Conservation (phyloP, 345 rosid genomes). For the Firmiana major region DNA sequence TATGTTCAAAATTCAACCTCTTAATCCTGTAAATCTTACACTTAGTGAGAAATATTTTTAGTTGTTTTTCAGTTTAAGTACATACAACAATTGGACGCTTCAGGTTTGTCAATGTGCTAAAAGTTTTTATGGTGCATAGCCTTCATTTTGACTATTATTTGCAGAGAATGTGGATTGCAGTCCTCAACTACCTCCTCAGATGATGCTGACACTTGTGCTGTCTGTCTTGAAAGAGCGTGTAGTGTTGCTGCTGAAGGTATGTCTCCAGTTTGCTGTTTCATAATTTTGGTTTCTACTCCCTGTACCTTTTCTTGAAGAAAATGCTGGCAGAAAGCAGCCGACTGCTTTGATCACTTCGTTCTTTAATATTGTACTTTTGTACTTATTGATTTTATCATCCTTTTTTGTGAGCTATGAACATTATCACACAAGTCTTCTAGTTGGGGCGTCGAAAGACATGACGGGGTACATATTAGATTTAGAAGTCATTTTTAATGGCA, state of each 20-base stretch:
- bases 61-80: background rate
- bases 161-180: constrained; percentile 79
- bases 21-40: background rate
- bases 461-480: background rate
- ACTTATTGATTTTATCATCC: background rate
- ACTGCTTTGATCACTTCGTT: background rate
- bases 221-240: constrained; percentile 85
- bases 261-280: constrained; percentile 11
- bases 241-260: constrained; percentile 94
- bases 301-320: background rate
- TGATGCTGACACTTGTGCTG: constrained; percentile 82
- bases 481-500: background rate
- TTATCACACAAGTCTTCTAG: background rate
- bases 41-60: background rate
- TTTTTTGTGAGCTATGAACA: background rate
- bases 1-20: background rate
- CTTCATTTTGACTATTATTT: constrained; percentile 9
- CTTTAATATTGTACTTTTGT: background rate
- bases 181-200: constrained; percentile 49
- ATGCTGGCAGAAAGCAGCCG: background rate
- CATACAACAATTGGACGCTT: background rate
- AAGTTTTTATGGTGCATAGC: background rate
- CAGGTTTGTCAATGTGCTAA: background rate
- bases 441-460: background rate
- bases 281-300: background rate